Evolutionary conservation across 495 filamentous ascomycete genomes (phyloP).

Genomic region (Hypoxylon trugodes): DNA sequence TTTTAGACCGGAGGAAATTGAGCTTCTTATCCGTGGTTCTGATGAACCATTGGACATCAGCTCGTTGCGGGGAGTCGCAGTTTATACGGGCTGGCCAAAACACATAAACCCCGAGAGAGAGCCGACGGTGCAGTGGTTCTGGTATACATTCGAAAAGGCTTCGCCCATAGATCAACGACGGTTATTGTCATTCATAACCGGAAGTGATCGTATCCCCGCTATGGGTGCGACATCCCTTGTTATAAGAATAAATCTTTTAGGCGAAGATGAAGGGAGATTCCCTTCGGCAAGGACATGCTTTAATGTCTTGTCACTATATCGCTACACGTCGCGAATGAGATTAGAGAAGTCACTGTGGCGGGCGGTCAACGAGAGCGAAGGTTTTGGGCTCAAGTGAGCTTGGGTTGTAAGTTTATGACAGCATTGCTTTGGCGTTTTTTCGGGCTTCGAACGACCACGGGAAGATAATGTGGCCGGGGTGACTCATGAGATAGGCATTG

Average conservation of each 20-base stretch:
- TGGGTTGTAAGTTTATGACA: not conserved
- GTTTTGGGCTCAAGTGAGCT: slow-evolving; percentile 85
- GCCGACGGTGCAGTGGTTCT: slow-evolving; percentile 85
- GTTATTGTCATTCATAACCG: slow-evolving; percentile 89
- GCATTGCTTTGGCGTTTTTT: slow-evolving; percentile 35
- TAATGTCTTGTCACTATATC: slow-evolving; percentile 81
- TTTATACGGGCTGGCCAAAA: slow-evolving; percentile 80
- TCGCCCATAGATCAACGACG: slow-evolving; percentile 74
- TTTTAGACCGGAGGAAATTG: slow-evolving; percentile 95
- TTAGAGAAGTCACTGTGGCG: slow-evolving; percentile 81
- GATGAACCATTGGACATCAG: slow-evolving; percentile 83
- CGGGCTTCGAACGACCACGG: slow-evolving; percentile 5
- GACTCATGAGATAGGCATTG: not conserved
- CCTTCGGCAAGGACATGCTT: slow-evolving; percentile 93
- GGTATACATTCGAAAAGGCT: slow-evolving; percentile 77
- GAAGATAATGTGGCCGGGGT: not conserved
- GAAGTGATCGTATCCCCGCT: slow-evolving; percentile 90
- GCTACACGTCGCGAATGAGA: slow-evolving; percentile 69
- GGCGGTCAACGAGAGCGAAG: slow-evolving; percentile 89
- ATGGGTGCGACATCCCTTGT: slow-evolving; percentile 86
- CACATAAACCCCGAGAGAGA: slow-evolving; percentile 55
- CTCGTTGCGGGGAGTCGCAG: slow-evolving; percentile 77
- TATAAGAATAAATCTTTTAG: slow-evolving; percentile 77
- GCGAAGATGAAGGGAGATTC: slow-evolving; percentile 76
- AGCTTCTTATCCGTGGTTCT: slow-evolving; percentile 87